A percentile compares a stretch with the other conserved stretches of the same genome.
These are phyloP conservation scores for Pulveroboletus sp. DNA, from an alignment of 768 basidiomycete genomes.

Conservation along the genomic window DNA sequence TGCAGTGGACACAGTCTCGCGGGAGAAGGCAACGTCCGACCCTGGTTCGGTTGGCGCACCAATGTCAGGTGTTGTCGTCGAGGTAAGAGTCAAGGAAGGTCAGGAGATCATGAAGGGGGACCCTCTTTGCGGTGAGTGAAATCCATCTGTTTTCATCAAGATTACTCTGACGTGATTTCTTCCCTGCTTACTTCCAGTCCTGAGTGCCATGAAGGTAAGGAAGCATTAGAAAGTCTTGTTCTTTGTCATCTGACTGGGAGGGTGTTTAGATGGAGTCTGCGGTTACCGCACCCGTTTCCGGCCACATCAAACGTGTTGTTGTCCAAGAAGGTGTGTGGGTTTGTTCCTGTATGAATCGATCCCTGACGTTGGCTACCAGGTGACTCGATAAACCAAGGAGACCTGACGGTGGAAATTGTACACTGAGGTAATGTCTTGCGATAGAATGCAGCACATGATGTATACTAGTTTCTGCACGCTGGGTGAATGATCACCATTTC, in stretches of 20 bases:
- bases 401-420: constrained; percentile 84
- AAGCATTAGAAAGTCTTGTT: neutral
- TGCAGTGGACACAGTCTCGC: constrained; percentile 88
- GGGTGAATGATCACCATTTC: constrained; percentile 2
- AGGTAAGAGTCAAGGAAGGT: constrained; percentile 96
- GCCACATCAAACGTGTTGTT: constrained; percentile 89
- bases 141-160: constrained; percentile 10
- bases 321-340: constrained; percentile 70
- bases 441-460: constrained; percentile 14
- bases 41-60: constrained; percentile 97
- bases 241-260: constrained; percentile 12
- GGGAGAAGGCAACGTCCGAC: constrained; percentile 91
- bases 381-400: constrained; percentile 93
- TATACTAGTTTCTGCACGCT: constrained; percentile 14
- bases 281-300: constrained; percentile 94
- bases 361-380: constrained; percentile 39
- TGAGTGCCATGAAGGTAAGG: constrained; percentile 94
- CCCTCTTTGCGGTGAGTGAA: constrained; percentile 76
- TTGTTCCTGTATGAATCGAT: neutral
- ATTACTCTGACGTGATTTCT: constrained; percentile 16
- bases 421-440: constrained; percentile 40
- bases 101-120: constrained; percentile 98
- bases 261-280: constrained; percentile 88
- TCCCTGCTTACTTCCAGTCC: constrained; percentile 43
- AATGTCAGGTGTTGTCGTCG: constrained; percentile 97